phyloP scores from a whole-genome alignment of 768 basidiomycete genomes.

The Podaxis sp. region DNA sequence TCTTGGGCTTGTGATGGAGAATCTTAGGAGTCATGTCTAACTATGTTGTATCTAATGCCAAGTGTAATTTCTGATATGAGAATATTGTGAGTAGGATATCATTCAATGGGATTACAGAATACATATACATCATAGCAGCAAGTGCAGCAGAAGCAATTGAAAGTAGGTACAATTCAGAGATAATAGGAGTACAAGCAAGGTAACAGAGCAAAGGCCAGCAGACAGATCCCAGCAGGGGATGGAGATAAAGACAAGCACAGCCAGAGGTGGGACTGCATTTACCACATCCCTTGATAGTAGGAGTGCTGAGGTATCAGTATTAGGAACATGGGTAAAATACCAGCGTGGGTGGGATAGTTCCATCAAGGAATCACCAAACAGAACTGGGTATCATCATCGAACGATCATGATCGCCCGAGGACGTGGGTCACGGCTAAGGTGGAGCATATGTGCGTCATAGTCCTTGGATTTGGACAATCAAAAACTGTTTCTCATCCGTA shows the following conservation, averaged over 20 bases:
- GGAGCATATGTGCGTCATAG: constrained; percentile 39
- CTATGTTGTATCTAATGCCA: too few relatives aligned
- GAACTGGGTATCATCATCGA: background rate
- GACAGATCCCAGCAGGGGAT: background rate
- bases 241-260: background rate
- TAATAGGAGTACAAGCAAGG: background rate
- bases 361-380: background rate
- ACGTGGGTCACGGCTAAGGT: background rate
- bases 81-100: too few relatives aligned
- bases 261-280: background rate
- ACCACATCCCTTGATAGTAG: background rate
- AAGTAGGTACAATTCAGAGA: background rate
- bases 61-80: too few relatives aligned
- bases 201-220: background rate
- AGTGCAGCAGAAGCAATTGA: background rate
- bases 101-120: background rate
- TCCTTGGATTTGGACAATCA: constrained; percentile 86
- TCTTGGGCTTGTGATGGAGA: too few relatives aligned
- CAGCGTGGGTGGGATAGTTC: background rate
- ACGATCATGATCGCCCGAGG: background rate
- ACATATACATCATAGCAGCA: background rate
- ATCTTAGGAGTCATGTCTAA: too few relatives aligned
- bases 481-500: constrained; percentile 95
- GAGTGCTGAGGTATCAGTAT: background rate
- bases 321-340: background rate